Evolutionary conservation across 148 eudicot genomes (phyloP).

Genomic region (Dianthus caryophyllus): DNA sequence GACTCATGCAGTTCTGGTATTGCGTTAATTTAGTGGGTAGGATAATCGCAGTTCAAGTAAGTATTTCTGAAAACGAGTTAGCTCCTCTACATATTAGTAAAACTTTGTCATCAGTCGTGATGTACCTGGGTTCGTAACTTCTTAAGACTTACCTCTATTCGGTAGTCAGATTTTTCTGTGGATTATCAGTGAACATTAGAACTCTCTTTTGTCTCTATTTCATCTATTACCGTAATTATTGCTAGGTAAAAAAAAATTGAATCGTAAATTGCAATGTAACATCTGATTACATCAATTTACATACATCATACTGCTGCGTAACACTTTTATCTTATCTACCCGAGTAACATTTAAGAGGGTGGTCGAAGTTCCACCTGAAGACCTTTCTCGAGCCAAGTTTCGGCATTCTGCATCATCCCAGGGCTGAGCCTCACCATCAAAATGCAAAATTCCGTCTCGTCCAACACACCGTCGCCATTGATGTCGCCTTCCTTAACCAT

Average conservation of each 20-base stretch:
- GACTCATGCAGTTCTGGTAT: constrained; percentile 4
- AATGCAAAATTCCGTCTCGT: constrained; percentile 32
- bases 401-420: constrained; percentile 29
- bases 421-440: constrained; percentile 40
- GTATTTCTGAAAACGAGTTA: constrained; percentile 4
- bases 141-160: not conserved
- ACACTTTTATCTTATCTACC: no score
- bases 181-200: not conserved
- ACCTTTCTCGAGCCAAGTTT: constrained; percentile 27
- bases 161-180: constrained; percentile 1
- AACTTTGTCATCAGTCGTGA: not conserved
- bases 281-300: not conserved
- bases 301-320: not conserved
- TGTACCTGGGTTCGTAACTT: no score
- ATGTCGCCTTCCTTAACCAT: constrained; percentile 34
- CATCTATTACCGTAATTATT: not conserved
- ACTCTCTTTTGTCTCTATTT: not conserved
- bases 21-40: constrained; percentile 3
- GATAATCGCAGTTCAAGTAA: constrained; percentile 11
- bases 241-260: not conserved
- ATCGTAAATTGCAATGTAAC: not conserved
- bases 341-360: not conserved
- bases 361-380: constrained; percentile 19
- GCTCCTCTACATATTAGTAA: not conserved
- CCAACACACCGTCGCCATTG: constrained; percentile 28